Base-by-base conservation (phyloP, 345 rosid species). In the Boechera retrofracta region DNA sequence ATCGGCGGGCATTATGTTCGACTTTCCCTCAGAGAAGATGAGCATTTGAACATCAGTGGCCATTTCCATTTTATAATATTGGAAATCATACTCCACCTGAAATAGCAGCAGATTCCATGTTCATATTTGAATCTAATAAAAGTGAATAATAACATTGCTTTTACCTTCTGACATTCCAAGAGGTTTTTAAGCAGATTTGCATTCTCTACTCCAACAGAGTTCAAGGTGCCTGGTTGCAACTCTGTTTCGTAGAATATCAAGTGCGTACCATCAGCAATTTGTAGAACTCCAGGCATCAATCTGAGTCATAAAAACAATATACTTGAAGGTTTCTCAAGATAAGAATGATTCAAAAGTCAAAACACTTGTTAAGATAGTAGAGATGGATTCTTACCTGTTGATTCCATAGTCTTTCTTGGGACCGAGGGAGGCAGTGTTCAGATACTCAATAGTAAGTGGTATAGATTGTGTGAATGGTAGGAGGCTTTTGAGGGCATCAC, bases 41-140 rank as follows among this genome's bases (percentile, higher is more conserved):
- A 92, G 89, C 81, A 95, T 66, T 71, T 86, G 97, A 66, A 89
- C 81, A 85, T 95, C 96, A 35, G 99, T 85, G 4, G 85, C 61
- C 94, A 92, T 89, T 53, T 92, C 97, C 96, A 92, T 88, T 78
- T 89, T 88, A 66, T 92, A 90, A 83, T 85, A 95, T 73, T 86
- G 81, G 64, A 95, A 95, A 78, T 92, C 95, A 76, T 92, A 95
- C 63, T 87, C 96, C 48, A 92, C 92, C 99, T 92, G 87, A 52
- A 73, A 82, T 64, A 83, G 49, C 31, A 70, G 32, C 6, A 31
- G 44, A 47, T 41, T 49, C 33, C 11, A 24, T 56, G 5, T 53
- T 45, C 24, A 57, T 10, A 18, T 33, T 38, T 54, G 63, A 55
- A 36, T 42, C 28, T 39, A 67, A 45, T 8, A 5, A 36, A 13